A percentile compares a stretch with the other conserved stretches of the same genome.
These are phyloP conservation scores for Daldinia loculata DNA, from an alignment of 495 filamentous ascomycete genomes.

Conservation along the genomic window DNA sequence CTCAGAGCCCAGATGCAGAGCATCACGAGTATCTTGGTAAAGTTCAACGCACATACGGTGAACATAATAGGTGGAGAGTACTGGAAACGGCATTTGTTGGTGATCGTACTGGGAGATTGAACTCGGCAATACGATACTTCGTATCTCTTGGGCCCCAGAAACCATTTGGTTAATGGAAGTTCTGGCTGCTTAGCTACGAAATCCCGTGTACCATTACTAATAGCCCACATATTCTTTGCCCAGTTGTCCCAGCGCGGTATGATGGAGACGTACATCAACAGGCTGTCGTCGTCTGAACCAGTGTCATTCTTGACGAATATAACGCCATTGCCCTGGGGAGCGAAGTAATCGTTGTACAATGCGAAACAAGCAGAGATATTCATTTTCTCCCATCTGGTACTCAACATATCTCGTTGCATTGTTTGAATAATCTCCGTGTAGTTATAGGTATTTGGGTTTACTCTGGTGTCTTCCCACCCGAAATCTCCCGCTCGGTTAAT, in stretches of 20 bases:
- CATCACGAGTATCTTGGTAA: not conserved
- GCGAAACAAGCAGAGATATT: not conserved
- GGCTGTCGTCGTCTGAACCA: conserved; percentile 35
- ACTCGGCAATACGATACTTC: conserved; percentile 39
- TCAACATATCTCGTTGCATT: not conserved
- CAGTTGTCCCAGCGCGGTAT: conserved; percentile 43
- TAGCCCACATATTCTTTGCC: conserved; percentile 48
- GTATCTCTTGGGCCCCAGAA: conserved; percentile 36
- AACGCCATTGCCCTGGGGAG: not conserved
- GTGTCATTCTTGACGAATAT: conserved; percentile 25
- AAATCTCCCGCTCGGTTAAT: not conserved
- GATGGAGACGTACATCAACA: conserved; percentile 43
- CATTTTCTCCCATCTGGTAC: not conserved
- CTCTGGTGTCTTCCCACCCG: not conserved
- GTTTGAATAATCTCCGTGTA: not conserved
- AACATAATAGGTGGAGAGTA: conserved; percentile 34
- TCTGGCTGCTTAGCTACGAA: not conserved
- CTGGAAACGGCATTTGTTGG: conserved; percentile 29
- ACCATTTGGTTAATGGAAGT: conserved; percentile 32
- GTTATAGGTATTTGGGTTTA: not conserved
- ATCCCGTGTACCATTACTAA: conserved; percentile 29
- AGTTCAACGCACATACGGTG: not conserved
- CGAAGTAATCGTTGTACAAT: not conserved
- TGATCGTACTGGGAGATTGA: conserved; percentile 26
- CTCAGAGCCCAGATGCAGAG: not conserved